Conservation (phyloP, 1,284 basidiomycete species). For the Moesziomyces parantarcticus region DNA sequence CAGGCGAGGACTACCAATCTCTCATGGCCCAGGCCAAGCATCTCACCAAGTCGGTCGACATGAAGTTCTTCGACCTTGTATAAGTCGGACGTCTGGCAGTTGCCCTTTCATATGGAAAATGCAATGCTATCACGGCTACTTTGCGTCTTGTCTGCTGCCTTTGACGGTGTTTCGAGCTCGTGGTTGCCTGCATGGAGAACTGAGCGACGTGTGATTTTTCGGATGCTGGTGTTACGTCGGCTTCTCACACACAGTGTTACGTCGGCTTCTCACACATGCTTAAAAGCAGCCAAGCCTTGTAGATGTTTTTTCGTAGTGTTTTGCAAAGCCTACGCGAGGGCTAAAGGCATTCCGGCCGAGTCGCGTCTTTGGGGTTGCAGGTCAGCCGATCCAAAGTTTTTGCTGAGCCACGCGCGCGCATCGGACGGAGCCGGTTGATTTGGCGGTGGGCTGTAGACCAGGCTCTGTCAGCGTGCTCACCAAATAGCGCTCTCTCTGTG, state of each 20-base stretch:
- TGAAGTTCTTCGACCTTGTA: constrained; percentile 46
- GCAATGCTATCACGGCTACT: background rate
- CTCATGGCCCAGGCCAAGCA: constrained; percentile 44
- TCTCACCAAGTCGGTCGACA: constrained; percentile 36
- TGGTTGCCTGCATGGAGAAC: no score
- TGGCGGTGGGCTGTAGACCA: no score
- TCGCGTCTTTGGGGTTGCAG: background rate
- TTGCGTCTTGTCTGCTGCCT: no score
- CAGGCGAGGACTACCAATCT: constrained; percentile 36
- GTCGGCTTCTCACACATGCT: background rate
- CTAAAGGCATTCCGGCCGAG: constrained; percentile 16
- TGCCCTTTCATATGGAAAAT: constrained; percentile 6
- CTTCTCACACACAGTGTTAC: no score
- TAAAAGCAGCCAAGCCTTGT: constrained; percentile 9
- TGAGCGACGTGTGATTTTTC: no score
- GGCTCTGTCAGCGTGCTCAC: no score
- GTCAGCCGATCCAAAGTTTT: constrained; percentile 7
- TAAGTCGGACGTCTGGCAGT: background rate
- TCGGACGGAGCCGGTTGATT: constrained; percentile 15
- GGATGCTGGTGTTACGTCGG: no score
- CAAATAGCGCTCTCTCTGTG: constrained; percentile 5
- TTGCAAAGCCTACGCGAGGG: background rate
- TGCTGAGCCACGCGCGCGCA: constrained; percentile 22
- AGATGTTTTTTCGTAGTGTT: constrained; percentile 12
- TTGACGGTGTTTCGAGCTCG: no score